Evolutionary conservation across 2,329 filamentous ascomycete genomes (phyloP), one percentile per base, ranked within the genome.

Genomic region (Ilyonectria mors-panacis): DNA sequence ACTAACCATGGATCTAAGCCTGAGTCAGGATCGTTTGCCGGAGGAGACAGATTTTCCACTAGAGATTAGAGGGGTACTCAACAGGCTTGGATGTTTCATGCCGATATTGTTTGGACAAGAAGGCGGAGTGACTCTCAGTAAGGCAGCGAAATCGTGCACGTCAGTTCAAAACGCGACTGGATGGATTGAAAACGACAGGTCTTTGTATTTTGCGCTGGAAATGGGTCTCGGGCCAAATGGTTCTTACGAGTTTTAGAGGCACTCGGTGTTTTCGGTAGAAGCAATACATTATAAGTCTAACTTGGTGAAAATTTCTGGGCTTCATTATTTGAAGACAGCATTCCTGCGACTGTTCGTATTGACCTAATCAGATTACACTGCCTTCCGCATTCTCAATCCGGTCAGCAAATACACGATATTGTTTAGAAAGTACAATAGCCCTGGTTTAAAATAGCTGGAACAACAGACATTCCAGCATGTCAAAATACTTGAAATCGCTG

Each of bases 101-200:
- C 71, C 70, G 0, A 55, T 65, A 10, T 5, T 72, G 9, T 7
- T 73, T 19, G 47, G 48, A 12, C 44, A 51, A n/a, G 15, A 17
- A 8, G 6, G 15, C 15, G 37, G 15, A 17, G 8, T n/a, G 15
- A 17, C 39, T n/a, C 15, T 3, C n/a, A 8, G 2, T 2, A n/a
- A 42, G n/a, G 39, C 19, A 15, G 4, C 2, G n/a, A 3, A n/a
- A 21, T 6, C 37, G 0, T 60, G 68, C 1, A 59, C 65, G 2
- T 2, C 45, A 0, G 59, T 62, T 1, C 69, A 60, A 7, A 55
- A 55, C n/a, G 47, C 73, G 17, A 61, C 71, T 0, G 55, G 63
- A 1, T 73, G 71, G 71, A 58, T 73, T 54, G 56, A 73, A 12
- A 64, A 72, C 5, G 71, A 73, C 2, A 59, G 65, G 0, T 73